Evolutionary conservation across 1,139 yeast species (phyloP).

Genomic region (Fermentozyma sake): DNA sequence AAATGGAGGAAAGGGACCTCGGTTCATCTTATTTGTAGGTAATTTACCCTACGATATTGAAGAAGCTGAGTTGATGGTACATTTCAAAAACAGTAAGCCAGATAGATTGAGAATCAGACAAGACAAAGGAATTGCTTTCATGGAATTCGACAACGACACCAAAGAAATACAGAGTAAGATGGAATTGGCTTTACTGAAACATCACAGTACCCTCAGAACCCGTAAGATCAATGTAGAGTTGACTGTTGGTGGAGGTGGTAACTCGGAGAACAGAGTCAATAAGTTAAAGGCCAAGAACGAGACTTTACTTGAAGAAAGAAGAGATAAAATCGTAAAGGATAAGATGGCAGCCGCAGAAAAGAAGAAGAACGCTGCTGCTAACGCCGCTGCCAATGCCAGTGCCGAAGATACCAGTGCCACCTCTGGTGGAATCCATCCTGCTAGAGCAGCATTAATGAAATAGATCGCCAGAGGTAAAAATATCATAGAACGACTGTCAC

Average conservation of each 20-base stretch:
- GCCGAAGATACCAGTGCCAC: conserved; percentile 18
- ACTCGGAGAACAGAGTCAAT: conserved; percentile 61
- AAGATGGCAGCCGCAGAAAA: conserved; percentile 17
- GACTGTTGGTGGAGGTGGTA: conserved; percentile 98
- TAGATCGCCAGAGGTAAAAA: too few species aligned
- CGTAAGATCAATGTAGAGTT: conserved; percentile 90
- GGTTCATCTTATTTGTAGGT: conserved; percentile 88
- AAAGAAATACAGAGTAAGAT: conserved; percentile 69
- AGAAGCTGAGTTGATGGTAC: conserved; percentile 60
- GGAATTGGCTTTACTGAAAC: conserved; percentile 79
- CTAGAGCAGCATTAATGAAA: conserved; percentile 45
- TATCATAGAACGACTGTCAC: too few species aligned
- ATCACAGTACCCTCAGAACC: conserved; percentile 63
- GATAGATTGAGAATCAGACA: conserved; percentile 70
- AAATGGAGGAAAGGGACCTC: conserved; percentile 51
- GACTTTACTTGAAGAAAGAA: conserved; percentile 63
- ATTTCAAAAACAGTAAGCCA: conserved; percentile 72
- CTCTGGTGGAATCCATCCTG: conserved; percentile 51
- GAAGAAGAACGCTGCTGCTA: too few species aligned
- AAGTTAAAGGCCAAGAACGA: conserved; percentile 80
- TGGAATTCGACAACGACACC: conserved; percentile 69
- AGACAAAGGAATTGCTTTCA: conserved; percentile 88
- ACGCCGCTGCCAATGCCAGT: conserved; percentile 17
- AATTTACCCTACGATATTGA: conserved; percentile 75
- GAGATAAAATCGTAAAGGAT: conserved; percentile 40